Percentiles rank a stretch among this genome's conserved stretches.
These are phyloP conservation scores for Sporothrix humicola DNA, from an alignment of 2,329 filamentous ascomycete genomes.

Conservation along the genomic window DNA sequence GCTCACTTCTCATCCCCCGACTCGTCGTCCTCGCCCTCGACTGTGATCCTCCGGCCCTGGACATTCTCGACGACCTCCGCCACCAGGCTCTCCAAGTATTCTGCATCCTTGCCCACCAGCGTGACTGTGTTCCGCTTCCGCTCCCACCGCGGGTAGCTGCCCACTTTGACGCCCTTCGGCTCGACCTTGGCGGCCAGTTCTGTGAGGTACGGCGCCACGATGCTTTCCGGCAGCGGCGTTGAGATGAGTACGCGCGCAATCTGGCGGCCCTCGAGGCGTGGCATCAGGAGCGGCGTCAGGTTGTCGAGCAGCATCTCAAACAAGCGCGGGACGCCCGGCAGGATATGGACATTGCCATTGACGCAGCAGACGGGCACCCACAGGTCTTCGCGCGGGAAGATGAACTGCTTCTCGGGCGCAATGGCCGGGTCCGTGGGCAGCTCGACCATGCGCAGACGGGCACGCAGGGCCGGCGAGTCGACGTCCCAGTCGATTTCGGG, in stretches of 20 bases:
- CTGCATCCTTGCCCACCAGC: conserved; percentile 75
- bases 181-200: conserved; percentile 76
- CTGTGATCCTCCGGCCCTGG: conserved; percentile 69
- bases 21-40: conserved; percentile 74
- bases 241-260: conserved; percentile 80
- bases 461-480: conserved; percentile 76
- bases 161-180: conserved; percentile 83
- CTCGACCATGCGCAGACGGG: conserved; percentile 89
- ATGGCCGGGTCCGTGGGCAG: conserved; percentile 75
- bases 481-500: conserved; percentile 83
- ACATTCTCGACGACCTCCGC: conserved; percentile 78
- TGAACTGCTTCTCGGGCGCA: conserved; percentile 70
- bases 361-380: conserved; percentile 92
- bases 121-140: conserved; percentile 89
- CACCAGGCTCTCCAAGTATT: conserved; percentile 78
- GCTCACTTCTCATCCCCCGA: conserved; percentile 50
- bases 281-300: conserved; percentile 71
- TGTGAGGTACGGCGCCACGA: conserved; percentile 81
- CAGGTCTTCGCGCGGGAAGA: conserved; percentile 79
- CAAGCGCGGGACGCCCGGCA: conserved; percentile 85
- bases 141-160: conserved; percentile 92
- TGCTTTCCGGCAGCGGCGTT: conserved; percentile 86
- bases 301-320: conserved; percentile 81
- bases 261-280: conserved; percentile 81
- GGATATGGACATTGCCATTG: conserved; percentile 90